Evolutionary conservation across 108 stramenopile species (phyloP), one percentile per base, ranked within the genome.

Genomic region (Hondaea fermentalgiana): DNA sequence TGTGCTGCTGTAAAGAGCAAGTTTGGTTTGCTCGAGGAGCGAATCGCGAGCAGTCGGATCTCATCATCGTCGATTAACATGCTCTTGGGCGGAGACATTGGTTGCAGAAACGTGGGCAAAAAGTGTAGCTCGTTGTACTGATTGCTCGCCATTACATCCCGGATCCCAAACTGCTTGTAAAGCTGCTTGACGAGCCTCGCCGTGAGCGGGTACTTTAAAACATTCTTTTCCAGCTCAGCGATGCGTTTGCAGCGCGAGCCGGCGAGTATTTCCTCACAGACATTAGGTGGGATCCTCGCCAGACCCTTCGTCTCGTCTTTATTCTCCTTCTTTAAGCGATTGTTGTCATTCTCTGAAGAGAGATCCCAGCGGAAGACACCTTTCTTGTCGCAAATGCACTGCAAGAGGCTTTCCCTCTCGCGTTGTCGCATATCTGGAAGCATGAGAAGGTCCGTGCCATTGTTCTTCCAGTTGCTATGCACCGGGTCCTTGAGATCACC

Each of bases 121-220:
- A 83, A 83, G 76, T 83, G 76, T 21, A 16, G 6, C 51, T 83
- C 76, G 23, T 53, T 53, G 76, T 83, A 83, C 51, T 83, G 76
- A 53, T 83, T 83, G 76, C 44, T 53, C 6, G 76, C 76, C n/a
- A 47, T n/a, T 45, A 83, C 49, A 25, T 83, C 51, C 3, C 16
- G 76, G 25, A 83, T 55, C 1, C 28, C 14, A 47, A 83, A 53
- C 6, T 53, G 45, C 3, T 83, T 53, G 23, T 53, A 83, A 17
- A 83, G 19, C 23, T 16, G 12, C 25, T 53, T 23, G 25, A 83
- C 25, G n/a, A 53, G 49, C 16, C 28, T 55, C 6, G 23, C 3
- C n/a, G 76, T 28, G 6, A 6, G n/a, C 76, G 76, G 49, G 51
- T 53, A 53, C 10, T 55, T 83, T 2, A 0, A 45, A 23, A 83